These are phyloP conservation scores for Entelexis paramagnoliae DNA, from an alignment of 1,139 yeast species.

Conservation along the genomic window DNA sequence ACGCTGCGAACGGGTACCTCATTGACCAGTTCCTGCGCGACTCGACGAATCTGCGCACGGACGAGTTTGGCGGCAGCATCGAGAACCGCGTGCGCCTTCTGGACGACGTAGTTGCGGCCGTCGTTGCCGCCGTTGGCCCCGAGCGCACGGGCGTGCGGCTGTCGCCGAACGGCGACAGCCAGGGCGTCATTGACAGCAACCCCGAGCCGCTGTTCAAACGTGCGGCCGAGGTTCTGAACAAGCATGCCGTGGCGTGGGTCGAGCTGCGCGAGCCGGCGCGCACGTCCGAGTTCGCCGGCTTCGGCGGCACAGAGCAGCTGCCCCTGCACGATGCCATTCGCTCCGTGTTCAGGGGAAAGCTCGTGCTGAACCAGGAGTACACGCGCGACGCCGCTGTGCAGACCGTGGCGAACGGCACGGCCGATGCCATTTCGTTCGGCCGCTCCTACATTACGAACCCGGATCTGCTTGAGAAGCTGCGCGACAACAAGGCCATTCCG, in stretches of 20 bases:
- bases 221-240: constrained; percentile 28
- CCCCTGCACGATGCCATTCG: constrained; percentile 32
- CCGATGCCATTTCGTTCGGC: constrained; percentile 37
- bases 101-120: constrained; percentile 45
- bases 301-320: constrained; percentile 5
- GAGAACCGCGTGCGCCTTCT: constrained; percentile 54
- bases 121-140: constrained; percentile 17
- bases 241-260: constrained; percentile 42
- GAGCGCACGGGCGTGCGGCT: constrained; percentile 16
- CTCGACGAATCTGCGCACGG: constrained; percentile 48
- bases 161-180: constrained; percentile 30
- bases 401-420: constrained; percentile 34
- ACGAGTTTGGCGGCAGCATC: constrained; percentile 56
- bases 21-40: constrained; percentile 49
- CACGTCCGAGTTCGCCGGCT: constrained; percentile 36
- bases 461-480: constrained; percentile 27
- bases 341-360: constrained; percentile 40
- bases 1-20: constrained; percentile 62
- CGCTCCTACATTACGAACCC: constrained; percentile 43
- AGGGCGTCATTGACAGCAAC: constrained; percentile 28
- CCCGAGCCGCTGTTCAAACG: constrained; percentile 26
- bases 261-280: constrained; percentile 47
- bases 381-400: constrained; percentile 28
- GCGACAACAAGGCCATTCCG: constrained; percentile 2
- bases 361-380: constrained; percentile 41